phyloP scores from a whole-genome alignment of 768 basidiomycete genomes.

The Roridomyces roridus region DNA sequence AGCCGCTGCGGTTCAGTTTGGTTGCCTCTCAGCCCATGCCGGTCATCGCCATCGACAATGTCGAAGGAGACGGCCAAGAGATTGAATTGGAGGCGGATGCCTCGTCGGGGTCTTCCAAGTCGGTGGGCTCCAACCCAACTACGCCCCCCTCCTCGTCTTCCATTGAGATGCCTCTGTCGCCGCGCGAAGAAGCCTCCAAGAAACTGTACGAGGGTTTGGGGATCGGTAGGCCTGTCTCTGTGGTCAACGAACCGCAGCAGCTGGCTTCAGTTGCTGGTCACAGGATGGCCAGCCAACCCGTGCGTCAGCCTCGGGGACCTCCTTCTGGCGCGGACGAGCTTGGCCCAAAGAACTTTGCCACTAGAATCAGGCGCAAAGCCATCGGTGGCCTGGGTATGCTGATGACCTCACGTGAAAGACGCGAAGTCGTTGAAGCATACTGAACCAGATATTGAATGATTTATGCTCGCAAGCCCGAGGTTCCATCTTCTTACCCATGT shows the following conservation, averaged over 20 bases:
- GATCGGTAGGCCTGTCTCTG: slow-evolving; percentile 74
- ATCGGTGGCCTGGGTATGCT: slow-evolving; percentile 81
- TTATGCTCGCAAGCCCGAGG: slow-evolving; percentile 19
- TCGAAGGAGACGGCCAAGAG: slow-evolving; percentile 57
- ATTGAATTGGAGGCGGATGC: slow-evolving; percentile 62
- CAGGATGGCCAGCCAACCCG: slow-evolving; percentile 73
- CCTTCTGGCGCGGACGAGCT: slow-evolving; percentile 88
- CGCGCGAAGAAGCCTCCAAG: slow-evolving; percentile 87
- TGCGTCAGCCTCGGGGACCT: slow-evolving; percentile 88
- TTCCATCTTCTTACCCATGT: slow-evolving; percentile 16
- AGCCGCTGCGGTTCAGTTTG: slow-evolving; percentile 67
- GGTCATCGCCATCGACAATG: slow-evolving; percentile 61
- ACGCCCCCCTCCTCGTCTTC: slow-evolving; percentile 80
- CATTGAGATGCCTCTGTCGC: slow-evolving; percentile 68
- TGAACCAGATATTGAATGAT: slow-evolving; percentile 40
- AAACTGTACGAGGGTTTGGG: slow-evolving; percentile 89
- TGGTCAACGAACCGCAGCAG: slow-evolving; percentile 44
- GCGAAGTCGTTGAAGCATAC: slow-evolving; percentile 76
- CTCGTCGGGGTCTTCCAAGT: slow-evolving; percentile 63
- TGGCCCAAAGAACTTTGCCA: slow-evolving; percentile 88
- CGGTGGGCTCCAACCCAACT: slow-evolving; percentile 67
- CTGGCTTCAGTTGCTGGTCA: slow-evolving; percentile 49
- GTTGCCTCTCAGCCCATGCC: slow-evolving; percentile 58
- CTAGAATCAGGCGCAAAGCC: slow-evolving; percentile 83
- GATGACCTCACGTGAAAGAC: slow-evolving; percentile 81